These are phyloP conservation scores for Cyamopsis tetragonoloba DNA, from an alignment of 306 rosid species.

Conservation along the genomic window DNA sequence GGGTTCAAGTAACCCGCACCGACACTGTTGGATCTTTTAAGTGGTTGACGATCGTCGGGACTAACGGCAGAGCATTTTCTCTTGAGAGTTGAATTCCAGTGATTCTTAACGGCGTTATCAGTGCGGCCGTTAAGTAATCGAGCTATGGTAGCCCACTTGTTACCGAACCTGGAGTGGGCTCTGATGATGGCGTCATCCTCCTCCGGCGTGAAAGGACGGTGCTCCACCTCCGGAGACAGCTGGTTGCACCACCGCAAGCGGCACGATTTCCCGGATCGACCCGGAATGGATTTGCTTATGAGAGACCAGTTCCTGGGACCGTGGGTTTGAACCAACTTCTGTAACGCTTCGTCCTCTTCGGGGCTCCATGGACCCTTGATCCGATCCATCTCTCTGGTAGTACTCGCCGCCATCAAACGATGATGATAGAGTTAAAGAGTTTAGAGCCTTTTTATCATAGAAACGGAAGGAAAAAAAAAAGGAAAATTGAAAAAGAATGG, in stretches of 20 bases:
- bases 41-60: constrained; percentile 38
- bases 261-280: constrained; percentile 91
- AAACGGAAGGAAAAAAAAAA: background rate
- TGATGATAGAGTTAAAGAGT: too few species aligned
- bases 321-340: constrained; percentile 46
- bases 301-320: constrained; percentile 82
- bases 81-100: constrained; percentile 90
- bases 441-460: too few species aligned
- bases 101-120: constrained; percentile 88
- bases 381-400: constrained; percentile 57
- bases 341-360: constrained; percentile 68
- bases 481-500: background rate
- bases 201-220: constrained; percentile 59
- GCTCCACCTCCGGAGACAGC: constrained; percentile 83
- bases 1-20: constrained; percentile 52
- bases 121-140: constrained; percentile 77
- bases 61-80: constrained; percentile 53
- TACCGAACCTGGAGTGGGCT: constrained; percentile 65
- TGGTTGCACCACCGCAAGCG: constrained; percentile 91
- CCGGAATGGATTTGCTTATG: constrained; percentile 79
- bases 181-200: constrained; percentile 61
- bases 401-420: constrained; percentile 18
- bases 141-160: constrained; percentile 85
- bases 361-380: constrained; percentile 94
- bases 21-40: constrained; percentile 69